These are phyloP conservation scores for Penicillium brevicompactum DNA, from an alignment of 2,329 filamentous ascomycete genomes.

Conservation along the genomic window DNA sequence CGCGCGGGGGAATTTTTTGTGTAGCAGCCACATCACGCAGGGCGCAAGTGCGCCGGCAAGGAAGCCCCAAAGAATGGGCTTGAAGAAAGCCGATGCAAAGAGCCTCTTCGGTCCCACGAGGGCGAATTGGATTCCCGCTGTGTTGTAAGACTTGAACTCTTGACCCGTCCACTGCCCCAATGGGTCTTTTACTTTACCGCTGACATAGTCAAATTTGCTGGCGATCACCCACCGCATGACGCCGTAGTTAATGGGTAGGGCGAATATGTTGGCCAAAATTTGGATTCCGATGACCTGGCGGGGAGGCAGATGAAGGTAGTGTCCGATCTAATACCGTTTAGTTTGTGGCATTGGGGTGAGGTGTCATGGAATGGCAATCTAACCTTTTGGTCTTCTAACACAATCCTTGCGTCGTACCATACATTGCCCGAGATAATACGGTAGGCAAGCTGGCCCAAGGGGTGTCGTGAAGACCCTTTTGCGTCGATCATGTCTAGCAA, in stretches of 20 bases:
- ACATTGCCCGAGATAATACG: background rate
- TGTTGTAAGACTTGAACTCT: background rate
- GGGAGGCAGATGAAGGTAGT: background rate
- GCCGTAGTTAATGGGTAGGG: background rate
- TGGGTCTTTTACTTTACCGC: background rate
- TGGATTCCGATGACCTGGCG: background rate
- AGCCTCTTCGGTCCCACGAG: background rate
- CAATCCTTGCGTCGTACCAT: background rate
- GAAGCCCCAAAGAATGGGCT: background rate
- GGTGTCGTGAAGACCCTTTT: background rate
- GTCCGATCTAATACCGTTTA: background rate
- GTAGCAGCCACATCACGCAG: background rate
- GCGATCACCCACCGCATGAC: background rate
- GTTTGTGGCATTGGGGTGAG: too few species aligned
- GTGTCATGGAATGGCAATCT: background rate
- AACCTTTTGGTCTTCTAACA: background rate
- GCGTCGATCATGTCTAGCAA: background rate
- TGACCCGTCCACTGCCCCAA: background rate
- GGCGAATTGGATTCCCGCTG: background rate
- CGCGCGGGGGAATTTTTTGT: background rate
- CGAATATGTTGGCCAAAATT: background rate
- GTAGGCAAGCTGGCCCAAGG: background rate
- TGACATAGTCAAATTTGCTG: background rate
- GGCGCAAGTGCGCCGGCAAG: background rate
- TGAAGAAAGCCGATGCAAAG: background rate